phyloP scores from a whole-genome alignment of 1,284 basidiomycete genomes.

The Ustilago cynodontis region DNA sequence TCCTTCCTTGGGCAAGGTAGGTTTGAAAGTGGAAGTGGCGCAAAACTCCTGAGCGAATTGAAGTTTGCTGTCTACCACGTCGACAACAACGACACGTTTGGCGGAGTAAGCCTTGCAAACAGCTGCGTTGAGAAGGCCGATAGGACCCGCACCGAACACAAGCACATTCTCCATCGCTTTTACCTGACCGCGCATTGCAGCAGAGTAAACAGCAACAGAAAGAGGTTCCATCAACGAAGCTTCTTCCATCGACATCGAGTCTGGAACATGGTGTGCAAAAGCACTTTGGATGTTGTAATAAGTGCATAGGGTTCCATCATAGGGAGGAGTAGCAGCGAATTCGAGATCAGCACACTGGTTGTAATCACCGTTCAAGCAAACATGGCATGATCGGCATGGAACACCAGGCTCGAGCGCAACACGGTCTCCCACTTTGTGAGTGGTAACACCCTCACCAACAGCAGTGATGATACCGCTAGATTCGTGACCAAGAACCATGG shows the following conservation, averaged over 20 bases:
- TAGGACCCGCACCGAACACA: slow-evolving; percentile 88
- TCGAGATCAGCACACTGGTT: slow-evolving; percentile 76
- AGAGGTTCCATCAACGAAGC: slow-evolving; percentile 87
- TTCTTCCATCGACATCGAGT: slow-evolving; percentile 71
- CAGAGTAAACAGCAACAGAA: slow-evolving; percentile 89
- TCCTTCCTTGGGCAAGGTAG: slow-evolving; percentile 70
- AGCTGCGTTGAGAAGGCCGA: slow-evolving; percentile 91
- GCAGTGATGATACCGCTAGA: slow-evolving; percentile 74
- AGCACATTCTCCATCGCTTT: slow-evolving; percentile 71
- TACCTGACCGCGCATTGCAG: slow-evolving; percentile 81
- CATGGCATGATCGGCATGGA: slow-evolving; percentile 78
- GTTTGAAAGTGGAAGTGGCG: slow-evolving; percentile 84
- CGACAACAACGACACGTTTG: slow-evolving; percentile 67
- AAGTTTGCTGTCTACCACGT: slow-evolving; percentile 84
- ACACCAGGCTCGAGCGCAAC: slow-evolving; percentile 88
- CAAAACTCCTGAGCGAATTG: slow-evolving; percentile 88
- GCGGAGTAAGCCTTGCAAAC: slow-evolving; percentile 81
- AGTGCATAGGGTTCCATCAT: slow-evolving; percentile 85
- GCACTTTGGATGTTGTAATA: slow-evolving; percentile 71
- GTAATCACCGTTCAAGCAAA: slow-evolving; percentile 68
- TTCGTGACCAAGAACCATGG: slow-evolving; percentile 82
- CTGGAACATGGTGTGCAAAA: slow-evolving; percentile 70
- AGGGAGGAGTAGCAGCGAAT: slow-evolving; percentile 89
- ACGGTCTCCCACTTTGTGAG: slow-evolving; percentile 83
- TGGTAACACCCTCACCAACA: slow-evolving; percentile 80